Percentiles rank a stretch among this genome's conserved stretches.
phyloP scores from a whole-genome alignment of 2,329 filamentous ascomycete species.

The Alternaria sp. region DNA sequence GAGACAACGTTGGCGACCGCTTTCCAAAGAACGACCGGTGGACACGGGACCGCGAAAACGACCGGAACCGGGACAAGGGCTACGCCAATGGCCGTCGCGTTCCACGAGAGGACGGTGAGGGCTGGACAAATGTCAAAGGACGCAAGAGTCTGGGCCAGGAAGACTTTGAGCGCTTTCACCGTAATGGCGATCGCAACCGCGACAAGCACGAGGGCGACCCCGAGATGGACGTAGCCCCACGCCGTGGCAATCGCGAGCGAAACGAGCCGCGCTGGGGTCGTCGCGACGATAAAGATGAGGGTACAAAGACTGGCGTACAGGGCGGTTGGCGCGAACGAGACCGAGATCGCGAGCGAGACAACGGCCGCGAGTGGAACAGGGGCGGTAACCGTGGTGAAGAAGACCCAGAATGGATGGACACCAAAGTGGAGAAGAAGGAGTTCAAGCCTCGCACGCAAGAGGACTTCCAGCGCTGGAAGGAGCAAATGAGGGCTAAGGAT shows the following conservation, averaged over 20 bases:
- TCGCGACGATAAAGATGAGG: conserved; percentile 64
- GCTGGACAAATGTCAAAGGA: conserved; percentile 76
- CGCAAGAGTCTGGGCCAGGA: conserved; percentile 77
- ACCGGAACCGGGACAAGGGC: conserved; percentile 45
- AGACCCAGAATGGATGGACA: conserved; percentile 90
- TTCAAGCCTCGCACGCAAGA: conserved; percentile 79
- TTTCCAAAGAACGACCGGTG: conserved; percentile 49
- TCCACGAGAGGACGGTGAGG: conserved; percentile 65
- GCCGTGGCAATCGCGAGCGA: conserved; percentile 69
- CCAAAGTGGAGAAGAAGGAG: conserved; percentile 69
- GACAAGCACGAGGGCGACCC: conserved; percentile 52
- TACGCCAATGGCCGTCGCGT: conserved; percentile 49
- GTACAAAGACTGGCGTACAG: conserved; percentile 48
- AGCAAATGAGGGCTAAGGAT: conserved; percentile 78
- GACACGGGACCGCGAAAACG: conserved; percentile 52
- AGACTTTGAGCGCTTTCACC: conserved; percentile 72
- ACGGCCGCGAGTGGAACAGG: conserved; percentile 62
- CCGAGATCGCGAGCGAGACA: conserved; percentile 41
- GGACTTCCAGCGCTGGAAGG: conserved; percentile 95
- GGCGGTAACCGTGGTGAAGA: conserved; percentile 61
- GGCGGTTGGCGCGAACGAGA: conserved; percentile 66
- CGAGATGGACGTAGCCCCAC: conserved; percentile 57
- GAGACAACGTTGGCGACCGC: conserved; percentile 48
- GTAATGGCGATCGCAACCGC: conserved; percentile 60
- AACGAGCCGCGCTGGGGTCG: conserved; percentile 74